phyloP scores from a whole-genome alignment of 2,329 filamentous ascomycete genomes.

The Paramyrothecium roridum region DNA sequence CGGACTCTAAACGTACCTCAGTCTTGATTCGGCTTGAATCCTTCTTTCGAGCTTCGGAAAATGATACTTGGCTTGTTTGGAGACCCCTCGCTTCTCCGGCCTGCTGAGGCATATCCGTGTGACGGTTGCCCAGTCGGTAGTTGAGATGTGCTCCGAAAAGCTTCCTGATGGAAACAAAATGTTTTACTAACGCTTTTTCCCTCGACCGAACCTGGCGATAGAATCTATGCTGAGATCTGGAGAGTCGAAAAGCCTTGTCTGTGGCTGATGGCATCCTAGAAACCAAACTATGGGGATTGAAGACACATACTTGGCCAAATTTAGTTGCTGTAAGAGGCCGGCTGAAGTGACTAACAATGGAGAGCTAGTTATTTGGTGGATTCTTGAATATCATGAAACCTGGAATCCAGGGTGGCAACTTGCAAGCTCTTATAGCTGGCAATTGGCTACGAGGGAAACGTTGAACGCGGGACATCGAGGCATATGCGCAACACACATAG shows the following conservation, averaged over 20 bases:
- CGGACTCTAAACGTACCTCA: no score
- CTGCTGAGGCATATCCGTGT: constrained; percentile 20
- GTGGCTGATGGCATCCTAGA: constrained; percentile 22
- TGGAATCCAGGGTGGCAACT: background rate
- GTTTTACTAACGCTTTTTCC: constrained; percentile 8
- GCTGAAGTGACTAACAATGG: no score
- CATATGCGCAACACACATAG: background rate
- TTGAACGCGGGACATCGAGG: background rate
- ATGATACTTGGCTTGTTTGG: constrained; percentile 14
- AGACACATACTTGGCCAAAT: background rate
- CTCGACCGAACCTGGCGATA: background rate
- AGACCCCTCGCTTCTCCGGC: constrained; percentile 16
- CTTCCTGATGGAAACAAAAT: constrained; percentile 1
- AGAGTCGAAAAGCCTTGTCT: constrained; percentile 21
- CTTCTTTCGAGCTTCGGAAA: constrained; percentile 11
- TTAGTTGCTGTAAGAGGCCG: no score
- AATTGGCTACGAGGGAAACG: background rate
- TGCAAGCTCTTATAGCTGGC: background rate
- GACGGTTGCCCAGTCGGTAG: constrained; percentile 17
- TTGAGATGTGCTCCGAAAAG: constrained; percentile 9
- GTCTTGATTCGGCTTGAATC: constrained; percentile 1
- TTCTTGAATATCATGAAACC: background rate
- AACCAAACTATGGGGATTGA: constrained; percentile 3
- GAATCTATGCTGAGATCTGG: constrained; percentile 11
- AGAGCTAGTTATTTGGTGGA: no score